Percentiles rank a stretch among this genome's conserved stretches.
These are phyloP conservation scores for Gossypium mustelinum DNA, from an alignment of 345 rosid species.

Conservation along the genomic window DNA sequence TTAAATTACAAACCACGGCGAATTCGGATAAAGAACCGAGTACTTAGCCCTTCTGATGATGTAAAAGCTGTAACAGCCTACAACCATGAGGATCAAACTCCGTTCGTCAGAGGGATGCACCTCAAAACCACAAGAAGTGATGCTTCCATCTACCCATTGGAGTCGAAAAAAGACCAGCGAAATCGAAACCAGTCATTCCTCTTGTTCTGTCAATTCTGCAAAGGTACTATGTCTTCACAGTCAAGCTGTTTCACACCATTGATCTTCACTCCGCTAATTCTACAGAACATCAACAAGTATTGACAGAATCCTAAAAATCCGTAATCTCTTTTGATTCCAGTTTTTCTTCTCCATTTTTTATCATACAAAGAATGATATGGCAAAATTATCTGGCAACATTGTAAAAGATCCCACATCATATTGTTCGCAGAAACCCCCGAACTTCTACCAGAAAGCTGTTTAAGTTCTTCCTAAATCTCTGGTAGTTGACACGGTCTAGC, in stretches of 20 bases:
- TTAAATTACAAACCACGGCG: not conserved
- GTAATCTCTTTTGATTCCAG: not conserved
- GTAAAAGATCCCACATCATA: not conserved
- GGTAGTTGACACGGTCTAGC: slow-evolving; percentile 84
- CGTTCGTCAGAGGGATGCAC: not conserved
- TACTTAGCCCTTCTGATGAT: not conserved
- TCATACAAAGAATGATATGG: not conserved
- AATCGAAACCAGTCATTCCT: not conserved
- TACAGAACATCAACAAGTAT: slow-evolving; percentile 11
- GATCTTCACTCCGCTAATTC: not conserved
- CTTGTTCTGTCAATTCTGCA: not conserved
- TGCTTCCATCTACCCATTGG: not conserved
- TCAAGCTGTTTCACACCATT: not conserved
- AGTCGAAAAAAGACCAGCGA: not conserved
- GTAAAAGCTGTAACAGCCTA: not conserved
- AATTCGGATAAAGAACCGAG: not conserved
- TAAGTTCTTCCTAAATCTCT: slow-evolving; percentile 88
- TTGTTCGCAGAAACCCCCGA: slow-evolving; percentile 78
- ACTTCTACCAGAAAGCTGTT: slow-evolving; percentile 79
- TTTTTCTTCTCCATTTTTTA: not conserved
- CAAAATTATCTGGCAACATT: not conserved
- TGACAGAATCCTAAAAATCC: not conserved
- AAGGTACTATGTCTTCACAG: not conserved
- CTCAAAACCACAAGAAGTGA: not conserved
- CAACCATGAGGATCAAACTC: not conserved